These are phyloP conservation scores for Aspergillus latus DNA, from an alignment of 2,329 filamentous ascomycete species.

Conservation along the genomic window DNA sequence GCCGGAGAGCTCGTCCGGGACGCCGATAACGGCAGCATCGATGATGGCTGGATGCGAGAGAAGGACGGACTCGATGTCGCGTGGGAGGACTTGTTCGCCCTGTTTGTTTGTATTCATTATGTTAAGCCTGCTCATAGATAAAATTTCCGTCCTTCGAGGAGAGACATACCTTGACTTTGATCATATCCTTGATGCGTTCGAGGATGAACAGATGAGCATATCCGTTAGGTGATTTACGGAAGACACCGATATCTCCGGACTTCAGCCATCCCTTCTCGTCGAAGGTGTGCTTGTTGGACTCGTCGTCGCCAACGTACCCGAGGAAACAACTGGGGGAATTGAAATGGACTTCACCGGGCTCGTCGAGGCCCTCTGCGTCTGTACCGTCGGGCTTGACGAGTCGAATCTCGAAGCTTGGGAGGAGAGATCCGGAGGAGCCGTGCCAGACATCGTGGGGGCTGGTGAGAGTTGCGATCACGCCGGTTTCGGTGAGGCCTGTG, in stretches of 20 bases:
- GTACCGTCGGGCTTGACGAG: conserved; percentile 7
- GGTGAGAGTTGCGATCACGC: conserved; percentile 4
- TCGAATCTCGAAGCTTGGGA: conserved; percentile 3
- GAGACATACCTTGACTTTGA: conserved; percentile 59
- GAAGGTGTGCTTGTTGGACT: conserved; percentile 68
- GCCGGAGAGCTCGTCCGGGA: conserved; percentile 2
- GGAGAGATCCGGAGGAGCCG: conserved; percentile 4
- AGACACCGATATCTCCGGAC: conserved; percentile 65
- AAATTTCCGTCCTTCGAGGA: neutral
- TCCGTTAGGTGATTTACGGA: conserved; percentile 28
- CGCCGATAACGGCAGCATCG: conserved; percentile 1
- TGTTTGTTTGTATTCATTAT: neutral
- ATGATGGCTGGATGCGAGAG: neutral
- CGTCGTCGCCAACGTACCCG: conserved; percentile 73
- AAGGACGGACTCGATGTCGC: conserved; percentile 5
- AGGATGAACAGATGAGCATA: conserved; percentile 42
- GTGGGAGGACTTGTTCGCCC: conserved; percentile 6
- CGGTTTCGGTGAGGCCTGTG: conserved; percentile 9
- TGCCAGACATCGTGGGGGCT: conserved; percentile 11
- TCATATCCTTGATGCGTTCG: conserved; percentile 42
- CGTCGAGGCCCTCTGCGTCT: conserved; percentile 6
- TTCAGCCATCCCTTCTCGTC: conserved; percentile 59
- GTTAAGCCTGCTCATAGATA: neutral
- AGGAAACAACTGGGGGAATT: conserved; percentile 3
- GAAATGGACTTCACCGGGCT: conserved; percentile 7